phyloP scores from a whole-genome alignment of 2,329 filamentous ascomycete species.

The Xylariaceae sp. region DNA sequence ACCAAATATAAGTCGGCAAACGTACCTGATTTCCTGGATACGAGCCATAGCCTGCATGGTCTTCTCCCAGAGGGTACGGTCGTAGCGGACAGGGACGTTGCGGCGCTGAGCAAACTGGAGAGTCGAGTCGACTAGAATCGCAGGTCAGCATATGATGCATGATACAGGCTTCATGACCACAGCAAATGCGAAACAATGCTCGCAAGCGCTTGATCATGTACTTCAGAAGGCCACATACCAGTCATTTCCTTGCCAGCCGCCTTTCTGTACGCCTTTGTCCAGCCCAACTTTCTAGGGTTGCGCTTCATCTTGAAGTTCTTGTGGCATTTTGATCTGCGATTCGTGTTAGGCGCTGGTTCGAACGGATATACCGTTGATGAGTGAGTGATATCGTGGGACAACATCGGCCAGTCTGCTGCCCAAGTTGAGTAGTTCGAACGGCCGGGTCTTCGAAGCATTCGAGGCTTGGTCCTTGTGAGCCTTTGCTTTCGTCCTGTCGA shows the following conservation, averaged over 20 bases:
- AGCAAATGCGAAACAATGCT: neutral
- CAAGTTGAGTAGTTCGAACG: neutral
- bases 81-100: conserved; percentile 93
- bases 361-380: neutral
- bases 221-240: conserved; percentile 6
- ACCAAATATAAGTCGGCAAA: neutral
- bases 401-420: neutral
- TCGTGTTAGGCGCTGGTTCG: neutral
- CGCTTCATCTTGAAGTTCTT: conserved; percentile 67
- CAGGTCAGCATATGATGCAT: neutral
- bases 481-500: neutral
- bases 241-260: conserved; percentile 68
- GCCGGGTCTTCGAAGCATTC: neutral
- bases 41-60: conserved; percentile 91
- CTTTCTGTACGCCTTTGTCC: conserved; percentile 62
- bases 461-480: neutral
- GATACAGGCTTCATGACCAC: neutral
- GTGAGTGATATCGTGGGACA: neutral
- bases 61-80: conserved; percentile 81
- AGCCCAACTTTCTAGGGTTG: conserved; percentile 92
- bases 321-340: conserved; percentile 22
- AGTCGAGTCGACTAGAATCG: conserved; percentile 70
- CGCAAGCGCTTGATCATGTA: neutral
- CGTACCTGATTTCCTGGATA: conserved; percentile 23
- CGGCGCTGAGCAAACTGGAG: conserved; percentile 87